Base-by-base conservation (phyloP, 116 monocot genomes). In the Papilionanthe hybrid region DNA sequence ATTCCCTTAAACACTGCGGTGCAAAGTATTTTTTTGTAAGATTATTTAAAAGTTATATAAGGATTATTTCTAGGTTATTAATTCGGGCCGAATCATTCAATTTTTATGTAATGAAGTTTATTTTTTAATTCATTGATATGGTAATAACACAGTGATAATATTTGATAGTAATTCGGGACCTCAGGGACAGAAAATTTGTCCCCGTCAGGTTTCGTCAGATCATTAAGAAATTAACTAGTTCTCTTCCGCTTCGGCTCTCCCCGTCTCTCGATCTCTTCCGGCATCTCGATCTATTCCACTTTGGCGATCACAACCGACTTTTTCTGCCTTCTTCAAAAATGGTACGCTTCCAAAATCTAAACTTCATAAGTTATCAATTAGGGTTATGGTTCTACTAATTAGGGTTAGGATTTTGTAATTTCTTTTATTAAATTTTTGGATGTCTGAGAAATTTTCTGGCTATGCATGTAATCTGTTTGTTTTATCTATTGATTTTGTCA, bases 251-350 rank as follows among this genome's bases (percentile, higher is more conserved):
- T 27, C 7, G 17, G 19, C 9, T 48, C 41, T 25, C 41, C 0
- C 19, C 20, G 12, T 41, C 12, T 18, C 18, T 41, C 41, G 56
- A 9, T 72, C 72, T 72, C 72, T 72, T 73, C 15, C 7, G 18
- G 6, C 11, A 13, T 41, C 72, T 32, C 7, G n/a, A n/a, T 43
- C 12, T 50, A 10, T 50, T 48, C n/a, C n/a, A n/a, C 1, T n/a
- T 44, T 43, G 42, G 1, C 8, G 44, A 73, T 43, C 73, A 0
- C n/a, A 0, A 44, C 73, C 43, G 42, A 20, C 20, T n/a, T 73
- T 73, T 73, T 43, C 73, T 17, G n/a, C 73, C 11, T 44, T 73
- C 73, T 44, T 19, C 44, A 22, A 44, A n/a, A n/a, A 73, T 73
- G 73, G 73, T 73, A 73, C 29, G 15, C 32, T 37, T 15, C 37